Conservation (phyloP, 2,329 filamentous ascomycete genomes). For the Berkeleyomyces rouxiae region DNA sequence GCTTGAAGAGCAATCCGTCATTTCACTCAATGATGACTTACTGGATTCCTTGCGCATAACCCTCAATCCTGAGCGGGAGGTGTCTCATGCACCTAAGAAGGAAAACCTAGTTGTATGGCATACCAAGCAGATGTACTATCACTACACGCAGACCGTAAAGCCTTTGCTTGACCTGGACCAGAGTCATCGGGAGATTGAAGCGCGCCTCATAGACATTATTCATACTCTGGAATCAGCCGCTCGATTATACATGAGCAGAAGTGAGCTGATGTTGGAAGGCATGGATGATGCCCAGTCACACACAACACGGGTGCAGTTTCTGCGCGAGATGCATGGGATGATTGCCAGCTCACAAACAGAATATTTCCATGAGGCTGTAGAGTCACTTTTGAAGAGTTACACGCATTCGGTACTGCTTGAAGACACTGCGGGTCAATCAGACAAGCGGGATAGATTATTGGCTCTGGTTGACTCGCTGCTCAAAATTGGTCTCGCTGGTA, state of each 20-base stretch:
- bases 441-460: neutral
- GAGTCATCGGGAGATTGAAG: conserved; percentile 25
- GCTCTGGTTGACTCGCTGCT: conserved; percentile 30
- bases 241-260: neutral
- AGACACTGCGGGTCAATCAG: neutral
- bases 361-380: conserved; percentile 36
- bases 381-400: conserved; percentile 13
- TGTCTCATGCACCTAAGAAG: conserved; percentile 34
- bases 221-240: neutral
- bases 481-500: conserved; percentile 34
- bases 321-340: conserved; percentile 44
- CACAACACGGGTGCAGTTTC: conserved; percentile 33
- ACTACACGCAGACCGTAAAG: conserved; percentile 43
- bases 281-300: conserved; percentile 25
- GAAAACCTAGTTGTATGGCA: conserved; percentile 45
- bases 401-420: neutral
- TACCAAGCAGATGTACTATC: conserved; percentile 40
- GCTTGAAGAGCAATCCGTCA: neutral
- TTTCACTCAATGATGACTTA: conserved; percentile 29
- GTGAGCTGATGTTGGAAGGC: conserved; percentile 34
- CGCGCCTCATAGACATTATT: neutral
- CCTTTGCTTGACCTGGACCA: conserved; percentile 42
- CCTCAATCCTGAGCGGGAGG: conserved; percentile 28
- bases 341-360: conserved; percentile 45
- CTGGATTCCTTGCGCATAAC: conserved; percentile 36